Evolutionary conservation across 2,329 filamentous ascomycete genomes (phyloP), one percentile per base, ranked within the genome.

Genomic region (Cephalotrichum gorgonifer): DNA sequence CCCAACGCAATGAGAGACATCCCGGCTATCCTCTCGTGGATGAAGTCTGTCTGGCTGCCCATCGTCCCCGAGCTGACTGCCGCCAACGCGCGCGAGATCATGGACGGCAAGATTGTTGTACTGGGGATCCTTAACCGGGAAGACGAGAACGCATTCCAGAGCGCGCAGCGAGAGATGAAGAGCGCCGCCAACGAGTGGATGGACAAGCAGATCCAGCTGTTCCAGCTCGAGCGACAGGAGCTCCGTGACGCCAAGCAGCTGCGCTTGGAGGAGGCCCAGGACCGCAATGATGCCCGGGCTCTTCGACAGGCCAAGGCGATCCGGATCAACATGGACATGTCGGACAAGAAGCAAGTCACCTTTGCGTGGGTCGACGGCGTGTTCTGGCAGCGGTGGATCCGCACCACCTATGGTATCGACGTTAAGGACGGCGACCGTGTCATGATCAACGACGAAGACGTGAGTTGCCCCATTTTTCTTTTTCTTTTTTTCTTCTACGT

Each of bases 351-450:
- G 64, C 86, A 95, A 62, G 89, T 97, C 39, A 80, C 81, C 8
- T 98, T 98, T 66, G 93, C 93, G 12, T 98, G 93, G 93, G 88
- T 97, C 12, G 93, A 98, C 62, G 89, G 90, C 46, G 79, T 88
- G 7, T 97, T 97, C 66, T 98, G 93, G 93, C 90, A 97, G 66
- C 80, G 91, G 53, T 98, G 93, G 93, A 81, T 98, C 55, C 79
- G 85, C 56, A 90, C 85, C n/a, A 96, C 91, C 0, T 98, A 95
- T 61, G 91, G 91, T 49, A 85, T 97, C 56, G 86, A 94, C 57
- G 83, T 93, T 53, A 83, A 78, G 60, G 83, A 93, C 54, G 90
- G 91, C 44, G 93, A 97, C 65, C 81, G 88, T 54, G 87, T 98
- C 49, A 85, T 98, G 51, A 93, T 98, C 68, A 96, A 96, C 57